Conservation (phyloP, 2,329 filamentous ascomycete genomes). For the Nemania abortiva region DNA sequence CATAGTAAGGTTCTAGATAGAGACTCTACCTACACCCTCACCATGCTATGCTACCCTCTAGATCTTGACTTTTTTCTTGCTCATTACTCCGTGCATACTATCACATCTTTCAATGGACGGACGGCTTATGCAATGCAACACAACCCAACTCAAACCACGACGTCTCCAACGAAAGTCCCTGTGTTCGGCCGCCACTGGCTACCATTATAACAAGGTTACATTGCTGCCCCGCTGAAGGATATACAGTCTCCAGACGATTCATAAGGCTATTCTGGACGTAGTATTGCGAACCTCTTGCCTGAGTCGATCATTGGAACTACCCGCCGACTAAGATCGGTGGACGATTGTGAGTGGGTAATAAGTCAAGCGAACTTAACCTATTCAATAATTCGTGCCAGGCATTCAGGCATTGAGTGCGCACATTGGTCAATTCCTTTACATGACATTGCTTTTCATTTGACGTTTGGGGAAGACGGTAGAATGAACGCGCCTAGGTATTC, state of each 20-base stretch:
- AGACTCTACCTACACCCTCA: neutral
- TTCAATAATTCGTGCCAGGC: constrained; percentile 23
- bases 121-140: constrained; percentile 38
- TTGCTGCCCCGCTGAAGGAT: constrained; percentile 31
- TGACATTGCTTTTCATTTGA: constrained; percentile 33
- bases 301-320: constrained; percentile 30
- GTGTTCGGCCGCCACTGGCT: constrained; percentile 37
- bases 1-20: neutral
- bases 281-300: constrained; percentile 20
- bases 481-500: neutral
- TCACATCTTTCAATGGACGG: constrained; percentile 35
- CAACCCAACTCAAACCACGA: constrained; percentile 32
- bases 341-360: constrained; percentile 15
- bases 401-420: constrained; percentile 11
- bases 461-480: neutral
- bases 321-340: constrained; percentile 20
- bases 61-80: constrained; percentile 20
- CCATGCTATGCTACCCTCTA: constrained; percentile 1
- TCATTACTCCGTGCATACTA: constrained; percentile 32
- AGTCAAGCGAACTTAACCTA: constrained; percentile 23
- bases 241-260: constrained; percentile 28
- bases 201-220: constrained; percentile 32
- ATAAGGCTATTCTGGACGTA: constrained; percentile 26
- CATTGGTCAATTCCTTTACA: constrained; percentile 32
- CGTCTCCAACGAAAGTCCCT: constrained; percentile 35